Evolutionary conservation across 306 rosid genomes (phyloP), one percentile per base, ranked within the genome.

Genomic region (Styphnolobium japonicum): DNA sequence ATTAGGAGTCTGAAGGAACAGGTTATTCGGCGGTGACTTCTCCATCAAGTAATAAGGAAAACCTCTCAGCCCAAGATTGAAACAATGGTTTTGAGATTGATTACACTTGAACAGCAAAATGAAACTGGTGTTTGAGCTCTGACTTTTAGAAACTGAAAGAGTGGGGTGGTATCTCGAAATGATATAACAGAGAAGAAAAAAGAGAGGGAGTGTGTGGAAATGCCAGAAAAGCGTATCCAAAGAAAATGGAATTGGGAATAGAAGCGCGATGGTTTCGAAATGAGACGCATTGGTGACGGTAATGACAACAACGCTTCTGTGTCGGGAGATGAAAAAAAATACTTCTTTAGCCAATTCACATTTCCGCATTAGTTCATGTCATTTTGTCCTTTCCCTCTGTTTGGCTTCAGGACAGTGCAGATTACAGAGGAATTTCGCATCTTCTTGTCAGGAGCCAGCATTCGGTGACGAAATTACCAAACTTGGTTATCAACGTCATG

Each of bases 261-360:
- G 56, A 34, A 36, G 40, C 19, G 25, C 90, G 92, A 86, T 91
- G 86, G 55, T 81, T 79, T 69, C 92, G 2, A 90, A 77, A 87
- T 53, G 63, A 42, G 76, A 69, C 16, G 2, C 85, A 68, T 80
- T 27, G 83, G 79, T 67, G 85, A 45, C 60, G 87, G 79, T 83
- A 77, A 79, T 49, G 86, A 71, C 78, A 51, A 81, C 79, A 74
- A 57, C 29, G 72, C 15, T 29, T 75, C 9, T 34, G 22, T 76
- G 76, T 49, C 18, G 53, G 77, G 78, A 70, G 51, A 55, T 73
- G 51, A 70, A 53, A 71, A 71, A 71, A 67, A 25, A 74, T 18
- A 66, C 68, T 39, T 68, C 46, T 58, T 60, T 43, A 62, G 80
- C 27, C 6, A 51, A 62, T 58, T 25, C 33, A 40, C 51, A 46